Conservation (phyloP, 305 asterid genomes). For the Petunia hybrid region DNA sequence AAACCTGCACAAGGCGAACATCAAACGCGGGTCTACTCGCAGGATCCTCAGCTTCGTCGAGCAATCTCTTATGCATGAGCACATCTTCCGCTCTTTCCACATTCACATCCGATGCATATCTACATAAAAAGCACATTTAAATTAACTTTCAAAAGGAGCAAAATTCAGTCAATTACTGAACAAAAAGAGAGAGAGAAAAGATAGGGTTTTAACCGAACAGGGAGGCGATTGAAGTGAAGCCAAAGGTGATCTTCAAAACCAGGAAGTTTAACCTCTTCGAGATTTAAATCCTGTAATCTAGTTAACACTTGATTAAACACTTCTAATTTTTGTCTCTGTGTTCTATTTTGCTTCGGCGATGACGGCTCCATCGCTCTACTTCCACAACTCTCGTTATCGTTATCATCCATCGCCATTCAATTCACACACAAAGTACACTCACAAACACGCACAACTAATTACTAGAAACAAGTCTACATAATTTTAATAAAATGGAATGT, state of each 20-base stretch:
- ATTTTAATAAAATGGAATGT: background rate
- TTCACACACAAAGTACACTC: no score
- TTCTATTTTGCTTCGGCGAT: slow-evolving; percentile 50
- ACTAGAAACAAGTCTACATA: background rate
- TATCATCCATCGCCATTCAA: slow-evolving; percentile 45
- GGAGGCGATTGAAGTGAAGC: slow-evolving; percentile 61
- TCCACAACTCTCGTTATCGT: slow-evolving; percentile 63
- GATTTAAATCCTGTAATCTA: slow-evolving; percentile 55
- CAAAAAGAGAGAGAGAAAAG: background rate
- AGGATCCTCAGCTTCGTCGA: slow-evolving; percentile 53
- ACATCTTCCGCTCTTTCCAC: slow-evolving; percentile 69
- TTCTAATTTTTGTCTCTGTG: slow-evolving; percentile 44
- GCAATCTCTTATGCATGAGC: slow-evolving; percentile 52
- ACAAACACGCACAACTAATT: no score
- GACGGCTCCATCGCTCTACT: slow-evolving; percentile 51
- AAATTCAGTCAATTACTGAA: background rate
- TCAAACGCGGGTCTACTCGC: slow-evolving; percentile 52
- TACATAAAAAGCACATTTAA: slow-evolving; percentile 29
- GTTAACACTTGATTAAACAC: slow-evolving; percentile 51
- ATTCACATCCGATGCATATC: slow-evolving; percentile 62
- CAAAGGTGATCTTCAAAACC: slow-evolving; percentile 62
- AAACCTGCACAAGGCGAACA: slow-evolving; percentile 61
- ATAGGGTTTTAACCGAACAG: slow-evolving; percentile 54
- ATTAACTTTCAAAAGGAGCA: background rate
- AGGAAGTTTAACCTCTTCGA: slow-evolving; percentile 50